Evolutionary conservation across 768 basidiomycete genomes (phyloP), one percentile per base, ranked within the genome.

Genomic region (Chalciporus piperatus): DNA sequence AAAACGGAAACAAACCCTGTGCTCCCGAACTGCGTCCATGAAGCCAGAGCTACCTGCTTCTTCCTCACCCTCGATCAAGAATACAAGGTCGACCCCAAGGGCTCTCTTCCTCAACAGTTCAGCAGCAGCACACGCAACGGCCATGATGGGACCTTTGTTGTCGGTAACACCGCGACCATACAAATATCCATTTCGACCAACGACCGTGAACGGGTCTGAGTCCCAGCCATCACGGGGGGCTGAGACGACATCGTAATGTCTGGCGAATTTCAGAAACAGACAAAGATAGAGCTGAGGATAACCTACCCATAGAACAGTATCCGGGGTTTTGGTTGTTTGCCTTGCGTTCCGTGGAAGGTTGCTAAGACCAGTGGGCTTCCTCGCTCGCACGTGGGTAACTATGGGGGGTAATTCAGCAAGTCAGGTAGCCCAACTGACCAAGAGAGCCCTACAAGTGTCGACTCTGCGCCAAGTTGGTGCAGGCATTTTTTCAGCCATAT

Each of bases 181-280:
- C 0, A 95, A 72, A 62, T 89, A 94, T 0, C 93, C 94, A 59
- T 98, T 93, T 11, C 83, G 79, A 3, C 93, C 93, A 0, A 80
- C 80, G 55, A 98, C 70, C 7, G 72, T 75, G 72, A 92, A 99
- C 0, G 97, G 96, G 52, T 92, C 84, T 2, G 87, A 84, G 19
- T 77, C 70, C 96, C 96, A 98, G 12, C 85, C 82, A 6, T 80
- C 74, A 10, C 73, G 69, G 0, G 82, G 83, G 0, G 94, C 93
- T 0, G 87, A 75, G 43, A 98, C 91, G n/a, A 98, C 92, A 60
- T 99, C 97, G 72, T 98, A 99, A 67, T 99, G 97, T 2, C 92
- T 92, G 43, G 3, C 30, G 44, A 33, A 19, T 17, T 22, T 40
- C 1, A 51, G 32, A 45, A n/a, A 16, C n/a, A 17, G 13, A 35